These are phyloP conservation scores for Halteria grandinella DNA, from an alignment of 73 alveolate genomes.

Conservation along the genomic window DNA sequence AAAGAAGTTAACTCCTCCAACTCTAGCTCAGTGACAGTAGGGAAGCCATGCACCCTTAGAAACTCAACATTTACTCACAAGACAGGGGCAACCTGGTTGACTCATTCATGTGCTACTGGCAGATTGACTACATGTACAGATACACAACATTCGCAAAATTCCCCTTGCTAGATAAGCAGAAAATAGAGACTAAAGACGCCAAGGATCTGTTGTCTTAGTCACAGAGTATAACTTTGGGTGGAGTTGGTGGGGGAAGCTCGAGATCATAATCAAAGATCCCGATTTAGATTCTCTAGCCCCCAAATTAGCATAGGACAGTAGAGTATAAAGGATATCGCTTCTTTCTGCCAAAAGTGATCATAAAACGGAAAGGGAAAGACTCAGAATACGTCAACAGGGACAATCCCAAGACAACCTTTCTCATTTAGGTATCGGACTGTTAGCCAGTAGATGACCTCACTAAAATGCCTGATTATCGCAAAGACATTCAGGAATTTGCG, in stretches of 20 bases:
- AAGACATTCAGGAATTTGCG: slow-evolving; percentile 57
- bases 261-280: slow-evolving; percentile 28
- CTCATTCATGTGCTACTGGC: slow-evolving; percentile 65
- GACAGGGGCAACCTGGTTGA: slow-evolving; percentile 46
- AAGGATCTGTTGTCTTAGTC: neutral
- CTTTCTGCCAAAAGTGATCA: slow-evolving; percentile 43
- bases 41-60: slow-evolving; percentile 36
- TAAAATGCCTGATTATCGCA: slow-evolving; percentile 48
- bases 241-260: neutral
- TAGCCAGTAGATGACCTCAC: slow-evolving; percentile 33
- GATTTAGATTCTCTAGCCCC: slow-evolving; percentile 16
- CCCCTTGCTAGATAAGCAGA: slow-evolving; percentile 4
- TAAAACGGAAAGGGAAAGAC: slow-evolving; percentile 37
- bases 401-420: slow-evolving; percentile 1
- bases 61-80: slow-evolving; percentile 46
- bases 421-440: slow-evolving; percentile 22
- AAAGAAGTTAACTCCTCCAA: slow-evolving; percentile 28
- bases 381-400: slow-evolving; percentile 41
- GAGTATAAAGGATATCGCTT: slow-evolving; percentile 53
- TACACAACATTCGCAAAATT: slow-evolving; percentile 40
- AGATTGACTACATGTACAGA: slow-evolving; percentile 68
- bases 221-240: neutral
- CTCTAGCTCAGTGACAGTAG: slow-evolving; percentile 40
- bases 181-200: slow-evolving; percentile 14
- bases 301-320: slow-evolving; percentile 4